Base-by-base conservation (phyloP, 768 basidiomycete genomes). In the Austroboletus eburneus region DNA sequence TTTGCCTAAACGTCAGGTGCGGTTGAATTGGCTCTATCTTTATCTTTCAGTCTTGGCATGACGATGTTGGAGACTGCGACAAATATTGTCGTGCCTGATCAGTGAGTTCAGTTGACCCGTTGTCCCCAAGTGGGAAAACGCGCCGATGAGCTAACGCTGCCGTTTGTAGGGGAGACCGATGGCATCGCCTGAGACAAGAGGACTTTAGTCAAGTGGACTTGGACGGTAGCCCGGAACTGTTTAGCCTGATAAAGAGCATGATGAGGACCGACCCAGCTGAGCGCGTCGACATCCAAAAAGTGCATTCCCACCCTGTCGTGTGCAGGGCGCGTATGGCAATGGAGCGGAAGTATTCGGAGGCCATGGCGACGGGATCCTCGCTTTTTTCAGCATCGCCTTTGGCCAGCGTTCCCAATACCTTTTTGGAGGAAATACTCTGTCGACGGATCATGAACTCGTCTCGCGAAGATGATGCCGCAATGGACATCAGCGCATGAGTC, bases 31-130 rank as follows among this genome's bases (percentile, higher is more conserved):
- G 36, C 45, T 47, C 49, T 38, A 52, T 52, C 42, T 32, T 60
- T 46, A 50, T 57, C 50, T 35, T 58, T 44, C 63, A 94, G 94
- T 70, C 79, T 99, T 63, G 96, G 96, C 46, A 89, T 98, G 79
- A 88, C 90, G 52, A 83, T 97, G 70, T 79, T 99, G 43, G 96
- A 99, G 75, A 85, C 91, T 45, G 88, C 94, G 43, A 80, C 91
- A 52, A 99, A 99, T 63, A 92, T 98, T 59, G 81, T 96, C 42
- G 91, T 99, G 38, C 96, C 96, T 68, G 92, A 93, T 71, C 93
- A 88, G 91, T 91, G 62, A 75, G 92, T 81, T 45, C 53, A 46
- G 13, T 8, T n/a, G 39, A 38, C 42, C 29, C 14, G 29, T 42
- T 36, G 43, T n/a, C 22, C 39, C 17, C 18, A 23, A 13, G 13